phyloP scores from a whole-genome alignment of 2,329 filamentous ascomycete genomes.

The Beauveria sp. region DNA sequence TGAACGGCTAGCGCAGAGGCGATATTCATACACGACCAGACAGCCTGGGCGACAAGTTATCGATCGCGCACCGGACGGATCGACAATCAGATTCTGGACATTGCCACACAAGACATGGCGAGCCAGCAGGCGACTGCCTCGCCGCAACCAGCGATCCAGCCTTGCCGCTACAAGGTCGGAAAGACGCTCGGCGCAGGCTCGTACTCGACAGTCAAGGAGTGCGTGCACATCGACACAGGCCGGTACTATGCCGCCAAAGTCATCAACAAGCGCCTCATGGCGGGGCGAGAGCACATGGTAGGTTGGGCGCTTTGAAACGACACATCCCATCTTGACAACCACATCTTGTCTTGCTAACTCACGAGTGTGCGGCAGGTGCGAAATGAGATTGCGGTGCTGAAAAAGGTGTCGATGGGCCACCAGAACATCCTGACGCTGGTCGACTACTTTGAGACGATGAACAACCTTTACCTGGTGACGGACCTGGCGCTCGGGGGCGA shows the following conservation, averaged over 20 bases:
- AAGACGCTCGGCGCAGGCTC: conserved; percentile 95
- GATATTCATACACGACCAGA: background rate
- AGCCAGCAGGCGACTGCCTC: conserved; percentile 20
- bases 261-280: conserved; percentile 98
- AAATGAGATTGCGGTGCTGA: conserved; percentile 96
- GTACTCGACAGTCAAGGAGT: conserved; percentile 98
- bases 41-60: background rate
- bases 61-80: background rate
- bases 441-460: conserved; percentile 99
- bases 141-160: conserved; percentile 64
- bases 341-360: background rate
- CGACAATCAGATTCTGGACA: background rate
- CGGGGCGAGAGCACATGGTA: conserved; percentile 96
- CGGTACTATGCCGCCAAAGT: conserved; percentile 98
- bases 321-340: background rate
- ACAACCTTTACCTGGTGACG: conserved; percentile 96
- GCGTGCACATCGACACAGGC: conserved; percentile 95
- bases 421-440: conserved; percentile 96
- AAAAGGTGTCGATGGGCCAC: conserved; percentile 98
- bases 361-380: conserved; percentile 54
- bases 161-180: conserved; percentile 96
- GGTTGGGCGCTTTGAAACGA: conserved; percentile 15
- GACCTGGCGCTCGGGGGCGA: conserved; percentile 94
- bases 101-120: conserved; percentile 15
- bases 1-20: background rate